These are phyloP conservation scores for Thielaviopsis punctulata DNA, from an alignment of 2,329 filamentous ascomycete species.

Conservation along the genomic window DNA sequence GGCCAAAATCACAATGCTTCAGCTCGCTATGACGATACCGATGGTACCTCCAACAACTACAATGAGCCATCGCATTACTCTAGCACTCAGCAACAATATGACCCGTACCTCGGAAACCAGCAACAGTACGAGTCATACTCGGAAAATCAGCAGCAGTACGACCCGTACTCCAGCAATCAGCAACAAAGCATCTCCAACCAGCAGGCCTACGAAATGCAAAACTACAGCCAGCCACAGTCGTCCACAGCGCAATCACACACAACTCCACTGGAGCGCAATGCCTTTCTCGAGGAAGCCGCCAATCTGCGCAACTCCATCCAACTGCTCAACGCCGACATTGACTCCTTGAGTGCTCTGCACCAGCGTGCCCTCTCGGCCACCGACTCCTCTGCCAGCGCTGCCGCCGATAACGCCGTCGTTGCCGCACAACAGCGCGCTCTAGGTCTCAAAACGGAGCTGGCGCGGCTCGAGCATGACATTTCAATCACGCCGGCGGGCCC, in stretches of 20 bases:
- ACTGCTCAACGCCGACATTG: slow-evolving; percentile 47
- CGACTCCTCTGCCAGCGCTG: slow-evolving; percentile 32
- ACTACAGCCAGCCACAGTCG: slow-evolving; percentile 24
- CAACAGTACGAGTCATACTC: slow-evolving; percentile 15
- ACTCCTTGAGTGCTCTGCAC: slow-evolving; percentile 51
- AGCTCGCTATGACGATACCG: slow-evolving; percentile 25
- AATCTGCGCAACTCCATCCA: slow-evolving; percentile 51
- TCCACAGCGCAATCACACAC: slow-evolving; percentile 14
- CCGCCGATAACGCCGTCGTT: slow-evolving; percentile 49
- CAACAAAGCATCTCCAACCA: too few relatives aligned
- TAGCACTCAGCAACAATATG: slow-evolving; percentile 16
- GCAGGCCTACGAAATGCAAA: slow-evolving; percentile 37
- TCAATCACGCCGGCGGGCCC: slow-evolving; percentile 2
- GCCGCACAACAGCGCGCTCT: slow-evolving; percentile 57
- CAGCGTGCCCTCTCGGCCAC: slow-evolving; percentile 53
- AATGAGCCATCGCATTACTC: background rate
- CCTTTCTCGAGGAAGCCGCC: slow-evolving; percentile 52
- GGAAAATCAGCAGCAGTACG: slow-evolving; percentile 16
- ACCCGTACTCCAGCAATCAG: slow-evolving; percentile 2
- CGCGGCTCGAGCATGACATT: slow-evolving; percentile 54
- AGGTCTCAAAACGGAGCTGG: slow-evolving; percentile 65
- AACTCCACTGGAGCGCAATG: slow-evolving; percentile 37
- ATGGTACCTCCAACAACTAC: slow-evolving; percentile 17
- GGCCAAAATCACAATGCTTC: background rate
- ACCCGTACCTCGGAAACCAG: slow-evolving; percentile 11